These are phyloP conservation scores for Phragmites australis DNA, from an alignment of 176 grass and related monocot genomes.

Conservation along the genomic window DNA sequence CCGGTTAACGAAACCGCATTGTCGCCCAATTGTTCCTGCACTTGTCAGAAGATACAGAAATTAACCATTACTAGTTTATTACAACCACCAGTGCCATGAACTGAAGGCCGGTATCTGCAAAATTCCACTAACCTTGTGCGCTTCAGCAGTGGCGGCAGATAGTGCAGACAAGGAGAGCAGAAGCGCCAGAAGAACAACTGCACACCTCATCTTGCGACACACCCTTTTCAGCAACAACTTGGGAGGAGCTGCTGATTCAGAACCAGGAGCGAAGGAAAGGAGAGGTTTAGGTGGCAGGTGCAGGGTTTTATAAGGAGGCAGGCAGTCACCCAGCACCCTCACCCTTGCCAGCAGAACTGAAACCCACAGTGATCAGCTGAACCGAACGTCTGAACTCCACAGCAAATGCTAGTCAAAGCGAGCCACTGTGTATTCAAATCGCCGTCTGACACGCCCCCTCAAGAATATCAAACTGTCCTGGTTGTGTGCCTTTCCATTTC, in stretches of 20 bases:
- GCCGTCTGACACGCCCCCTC: conserved; percentile 41
- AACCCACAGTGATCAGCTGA: neutral
- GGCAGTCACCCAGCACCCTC: neutral
- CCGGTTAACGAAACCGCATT: neutral
- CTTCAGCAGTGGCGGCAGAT: conserved; percentile 21
- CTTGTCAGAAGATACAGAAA: neutral
- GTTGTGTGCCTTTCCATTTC: conserved; percentile 26
- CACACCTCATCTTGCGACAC: conserved; percentile 34
- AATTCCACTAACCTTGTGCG: conserved; percentile 34
- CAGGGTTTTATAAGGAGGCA: conserved; percentile 47
- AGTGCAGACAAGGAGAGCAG: conserved; percentile 42
- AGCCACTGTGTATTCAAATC: conserved; percentile 41
- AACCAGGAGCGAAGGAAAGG: conserved; percentile 27
- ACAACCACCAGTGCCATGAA: neutral
- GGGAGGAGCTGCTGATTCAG: conserved; percentile 16
- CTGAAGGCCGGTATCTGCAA: neutral
- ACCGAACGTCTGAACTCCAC: neutral
- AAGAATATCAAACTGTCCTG: conserved; percentile 50
- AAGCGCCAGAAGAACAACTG: conserved; percentile 30
- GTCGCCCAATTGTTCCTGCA: conserved; percentile 17
- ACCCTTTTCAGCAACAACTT: neutral
- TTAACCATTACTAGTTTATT: neutral
- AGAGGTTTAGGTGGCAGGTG: conserved; percentile 39
- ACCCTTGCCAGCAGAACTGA: neutral
- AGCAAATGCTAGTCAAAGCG: conserved; percentile 46